These are phyloP conservation scores for Kurtzmaniella quercitrusa DNA, from an alignment of 1,139 yeast genomes.

Conservation along the genomic window DNA sequence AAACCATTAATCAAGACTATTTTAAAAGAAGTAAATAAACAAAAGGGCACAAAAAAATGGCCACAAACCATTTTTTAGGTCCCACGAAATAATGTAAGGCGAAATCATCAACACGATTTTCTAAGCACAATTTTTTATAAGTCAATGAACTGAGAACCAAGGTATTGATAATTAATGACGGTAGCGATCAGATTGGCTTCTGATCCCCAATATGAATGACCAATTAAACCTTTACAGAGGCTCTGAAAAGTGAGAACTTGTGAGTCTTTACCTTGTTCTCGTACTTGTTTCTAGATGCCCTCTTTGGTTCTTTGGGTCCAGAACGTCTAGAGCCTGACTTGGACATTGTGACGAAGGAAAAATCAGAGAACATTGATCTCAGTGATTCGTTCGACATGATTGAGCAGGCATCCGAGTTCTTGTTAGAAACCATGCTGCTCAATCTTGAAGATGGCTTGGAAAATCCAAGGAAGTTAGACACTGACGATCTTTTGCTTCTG, in stretches of 20 bases:
- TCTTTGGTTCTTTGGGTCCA: constrained; percentile 13
- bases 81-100: not conserved
- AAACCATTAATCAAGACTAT: not conserved
- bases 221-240: not conserved
- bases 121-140: not conserved
- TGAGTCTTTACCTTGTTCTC: constrained; percentile 17
- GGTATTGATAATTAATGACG: not conserved
- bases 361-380: constrained; percentile 28
- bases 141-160: not conserved
- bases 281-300: constrained; percentile 24
- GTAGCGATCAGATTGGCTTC: too few relatives aligned
- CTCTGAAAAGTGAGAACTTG: constrained; percentile 5
- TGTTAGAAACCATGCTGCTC: constrained; percentile 4
- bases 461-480: constrained; percentile 24
- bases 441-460: constrained; percentile 6
- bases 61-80: not conserved
- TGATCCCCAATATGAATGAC: too few relatives aligned
- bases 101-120: not conserved
- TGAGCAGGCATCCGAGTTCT: constrained; percentile 25
- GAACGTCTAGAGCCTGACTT: constrained; percentile 3
- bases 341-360: constrained; percentile 25
- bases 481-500: constrained; percentile 18
- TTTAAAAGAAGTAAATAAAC: not conserved
- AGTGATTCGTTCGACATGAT: constrained; percentile 25
- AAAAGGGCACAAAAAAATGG: not conserved